Evolutionary conservation across 495 filamentous ascomycete species (phyloP).

Genomic region (Daldinia grandis): DNA sequence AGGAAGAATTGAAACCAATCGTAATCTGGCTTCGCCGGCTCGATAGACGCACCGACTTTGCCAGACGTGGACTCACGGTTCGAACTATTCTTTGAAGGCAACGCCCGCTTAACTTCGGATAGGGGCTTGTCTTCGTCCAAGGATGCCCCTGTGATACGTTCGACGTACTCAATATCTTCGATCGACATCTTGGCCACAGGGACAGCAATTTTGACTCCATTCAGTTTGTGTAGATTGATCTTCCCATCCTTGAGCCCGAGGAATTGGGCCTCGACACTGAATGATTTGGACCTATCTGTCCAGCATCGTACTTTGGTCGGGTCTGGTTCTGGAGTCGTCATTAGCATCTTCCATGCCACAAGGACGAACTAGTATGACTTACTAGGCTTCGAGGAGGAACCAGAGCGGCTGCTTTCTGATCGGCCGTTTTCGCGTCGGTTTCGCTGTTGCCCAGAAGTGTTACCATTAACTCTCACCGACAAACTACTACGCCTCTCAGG

Average conservation of each 20-base stretch:
- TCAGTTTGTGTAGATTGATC: conserved; percentile 96
- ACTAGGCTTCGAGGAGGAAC: conserved; percentile 74
- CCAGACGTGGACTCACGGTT: conserved; percentile 41
- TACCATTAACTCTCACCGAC: conserved; percentile 63
- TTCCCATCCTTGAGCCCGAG: conserved; percentile 93
- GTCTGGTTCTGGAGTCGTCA: conserved; percentile 73
- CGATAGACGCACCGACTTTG: conserved; percentile 59
- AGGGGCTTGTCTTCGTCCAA: conserved; percentile 97
- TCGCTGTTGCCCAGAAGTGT: conserved; percentile 70
- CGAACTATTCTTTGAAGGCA: conserved; percentile 40
- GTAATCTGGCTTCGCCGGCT: conserved; percentile 74
- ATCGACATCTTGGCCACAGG: conserved; percentile 94
- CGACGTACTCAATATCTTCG: conserved; percentile 94
- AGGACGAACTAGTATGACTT: conserved; percentile 49
- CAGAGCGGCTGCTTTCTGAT: conserved; percentile 52
- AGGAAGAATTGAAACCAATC: conserved; percentile 99
- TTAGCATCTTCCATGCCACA: neutral
- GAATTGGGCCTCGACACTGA: conserved; percentile 98
- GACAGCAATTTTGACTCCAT: conserved; percentile 98
- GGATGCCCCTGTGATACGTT: conserved; percentile 82
- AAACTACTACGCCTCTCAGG: conserved; percentile 75
- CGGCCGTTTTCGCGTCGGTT: conserved; percentile 72
- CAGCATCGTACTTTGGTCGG: conserved; percentile 83
- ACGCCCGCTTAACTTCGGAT: conserved; percentile 72
- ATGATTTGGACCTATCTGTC: conserved; percentile 94